phyloP scores from a whole-genome alignment of 441 rosid species.

The Mallotus japonicus region DNA sequence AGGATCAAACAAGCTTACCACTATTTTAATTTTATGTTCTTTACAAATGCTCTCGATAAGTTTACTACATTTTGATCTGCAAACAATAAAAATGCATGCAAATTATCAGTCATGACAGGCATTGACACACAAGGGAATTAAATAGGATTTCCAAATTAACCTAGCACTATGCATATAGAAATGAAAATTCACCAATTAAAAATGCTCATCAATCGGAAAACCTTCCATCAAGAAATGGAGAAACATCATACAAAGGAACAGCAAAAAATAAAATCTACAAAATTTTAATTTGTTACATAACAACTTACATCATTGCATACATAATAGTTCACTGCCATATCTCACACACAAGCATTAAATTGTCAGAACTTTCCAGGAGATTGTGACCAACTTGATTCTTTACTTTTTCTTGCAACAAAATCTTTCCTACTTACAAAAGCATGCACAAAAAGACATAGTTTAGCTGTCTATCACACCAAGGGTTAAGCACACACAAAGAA shows the following conservation, averaged over 20 bases:
- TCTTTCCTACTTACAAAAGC: neutral
- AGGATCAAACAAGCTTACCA: slow-evolving; percentile 43
- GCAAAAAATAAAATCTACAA: neutral
- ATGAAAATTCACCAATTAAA: neutral
- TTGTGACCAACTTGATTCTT: neutral
- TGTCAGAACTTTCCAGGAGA: neutral
- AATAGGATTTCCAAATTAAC: slow-evolving; percentile 3
- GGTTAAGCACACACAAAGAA: neutral
- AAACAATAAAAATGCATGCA: slow-evolving; percentile 19
- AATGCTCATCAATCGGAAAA: neutral
- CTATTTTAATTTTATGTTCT: slow-evolving; percentile 66
- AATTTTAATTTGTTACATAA: neutral
- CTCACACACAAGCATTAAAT: neutral
- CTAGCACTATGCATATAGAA: too few relatives aligned
- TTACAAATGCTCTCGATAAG: slow-evolving; percentile 64
- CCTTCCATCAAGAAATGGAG: neutral
- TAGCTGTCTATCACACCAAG: neutral
- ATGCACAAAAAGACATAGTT: neutral
- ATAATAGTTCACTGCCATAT: neutral
- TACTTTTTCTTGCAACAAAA: neutral
- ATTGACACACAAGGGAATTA: neutral
- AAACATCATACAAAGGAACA: slow-evolving; percentile 6
- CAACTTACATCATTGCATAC: neutral
- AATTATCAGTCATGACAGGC: neutral
- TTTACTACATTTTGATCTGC: slow-evolving; percentile 68